phyloP scores from a whole-genome alignment of 2,329 filamentous ascomycete species.

The Claviceps sp. region DNA sequence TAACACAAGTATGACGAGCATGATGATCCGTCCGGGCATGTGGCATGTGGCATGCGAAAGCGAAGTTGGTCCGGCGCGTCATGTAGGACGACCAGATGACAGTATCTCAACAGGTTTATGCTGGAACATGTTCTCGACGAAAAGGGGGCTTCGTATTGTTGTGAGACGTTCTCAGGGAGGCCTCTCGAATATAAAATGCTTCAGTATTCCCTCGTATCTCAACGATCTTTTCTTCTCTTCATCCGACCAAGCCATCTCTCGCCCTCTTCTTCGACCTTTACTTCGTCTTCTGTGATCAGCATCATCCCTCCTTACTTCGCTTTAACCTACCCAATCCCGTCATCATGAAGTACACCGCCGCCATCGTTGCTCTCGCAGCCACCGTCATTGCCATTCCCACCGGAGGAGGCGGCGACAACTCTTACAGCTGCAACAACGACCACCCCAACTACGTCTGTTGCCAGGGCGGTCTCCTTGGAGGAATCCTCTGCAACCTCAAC shows the following conservation, averaged over 20 bases:
- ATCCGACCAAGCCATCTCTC: neutral
- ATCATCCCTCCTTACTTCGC: neutral
- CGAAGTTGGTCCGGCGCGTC: no score
- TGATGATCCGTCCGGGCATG: neutral
- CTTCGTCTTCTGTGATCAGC: neutral
- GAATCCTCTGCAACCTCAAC: neutral
- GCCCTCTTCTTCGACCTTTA: neutral
- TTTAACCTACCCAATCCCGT: neutral
- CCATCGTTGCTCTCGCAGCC: slow-evolving; percentile 3
- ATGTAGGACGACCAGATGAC: no score
- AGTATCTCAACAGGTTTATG: no score
- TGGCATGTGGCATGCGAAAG: no score
- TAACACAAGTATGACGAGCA: neutral
- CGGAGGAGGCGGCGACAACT: neutral
- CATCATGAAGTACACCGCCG: slow-evolving; percentile 5
- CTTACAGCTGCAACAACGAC: neutral
- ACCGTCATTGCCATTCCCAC: slow-evolving; percentile 1
- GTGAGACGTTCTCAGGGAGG: neutral
- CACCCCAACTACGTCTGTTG: slow-evolving; percentile 2
- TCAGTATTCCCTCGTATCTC: neutral
- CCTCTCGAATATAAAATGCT: slow-evolving; percentile 1
- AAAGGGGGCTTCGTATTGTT: no score
- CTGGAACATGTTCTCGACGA: no score
- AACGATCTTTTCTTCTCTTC: neutral
- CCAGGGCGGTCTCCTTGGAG: neutral